Conservation (phyloP, 2,329 filamentous ascomycete species). For the Ophiocordyceps unilateralis region DNA sequence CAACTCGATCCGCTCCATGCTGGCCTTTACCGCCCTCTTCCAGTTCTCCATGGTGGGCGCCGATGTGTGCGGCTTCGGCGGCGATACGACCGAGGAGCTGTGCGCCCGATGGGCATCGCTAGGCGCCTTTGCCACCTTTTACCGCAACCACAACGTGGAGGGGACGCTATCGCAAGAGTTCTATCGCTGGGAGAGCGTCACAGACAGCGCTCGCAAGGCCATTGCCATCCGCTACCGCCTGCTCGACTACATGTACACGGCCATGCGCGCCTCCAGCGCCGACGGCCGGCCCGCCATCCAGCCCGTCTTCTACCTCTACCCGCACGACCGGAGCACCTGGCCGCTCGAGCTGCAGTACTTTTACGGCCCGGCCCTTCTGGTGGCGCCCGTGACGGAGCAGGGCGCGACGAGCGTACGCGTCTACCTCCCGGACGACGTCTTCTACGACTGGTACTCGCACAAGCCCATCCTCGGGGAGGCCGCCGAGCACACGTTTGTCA, state of each 20-base stretch:
- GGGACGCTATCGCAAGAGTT: constrained; percentile 40
- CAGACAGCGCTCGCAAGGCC: constrained; percentile 46
- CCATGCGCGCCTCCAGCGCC: constrained; percentile 39
- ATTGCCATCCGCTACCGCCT: constrained; percentile 59
- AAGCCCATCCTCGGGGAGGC: constrained; percentile 22
- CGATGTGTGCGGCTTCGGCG: constrained; percentile 63
- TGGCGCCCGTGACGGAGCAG: constrained; percentile 30
- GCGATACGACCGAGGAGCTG: constrained; percentile 42
- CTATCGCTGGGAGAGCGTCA: constrained; percentile 49
- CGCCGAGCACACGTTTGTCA: constrained; percentile 12
- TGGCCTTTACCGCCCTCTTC: constrained; percentile 53
- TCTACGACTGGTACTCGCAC: constrained; percentile 36
- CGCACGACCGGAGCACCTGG: constrained; percentile 26
- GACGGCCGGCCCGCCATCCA: constrained; percentile 49
- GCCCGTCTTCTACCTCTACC: constrained; percentile 59
- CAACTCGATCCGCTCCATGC: constrained; percentile 60
- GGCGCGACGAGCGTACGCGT: constrained; percentile 24
- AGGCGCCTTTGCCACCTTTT: constrained; percentile 56
- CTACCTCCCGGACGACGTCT: constrained; percentile 31
- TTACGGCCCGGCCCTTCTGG: constrained; percentile 28
- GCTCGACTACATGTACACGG: constrained; percentile 72
- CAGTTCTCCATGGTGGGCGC: constrained; percentile 53
- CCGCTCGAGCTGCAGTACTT: constrained; percentile 32
- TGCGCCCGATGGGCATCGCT: constrained; percentile 54
- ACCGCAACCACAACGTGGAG: constrained; percentile 47